Conservation (phyloP, 371 early-diverging fungal species). For the Mucor circinelloides region DNA sequence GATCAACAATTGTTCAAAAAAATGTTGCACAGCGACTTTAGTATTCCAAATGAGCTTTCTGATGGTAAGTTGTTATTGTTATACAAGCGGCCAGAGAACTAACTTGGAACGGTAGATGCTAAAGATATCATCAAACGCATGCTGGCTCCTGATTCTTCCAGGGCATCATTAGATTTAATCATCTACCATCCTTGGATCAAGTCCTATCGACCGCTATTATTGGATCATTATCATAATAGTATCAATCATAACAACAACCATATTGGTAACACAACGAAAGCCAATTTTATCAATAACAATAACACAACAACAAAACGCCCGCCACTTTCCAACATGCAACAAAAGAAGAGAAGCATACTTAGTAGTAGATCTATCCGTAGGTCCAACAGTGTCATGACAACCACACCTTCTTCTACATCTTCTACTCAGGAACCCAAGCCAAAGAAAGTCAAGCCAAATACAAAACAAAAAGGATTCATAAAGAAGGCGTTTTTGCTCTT, state of each 20-base stretch:
- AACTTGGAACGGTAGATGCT: constrained; percentile 27
- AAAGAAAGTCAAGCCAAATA: not conserved
- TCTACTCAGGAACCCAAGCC: not conserved
- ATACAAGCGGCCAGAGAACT: not conserved
- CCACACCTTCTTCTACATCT: not conserved
- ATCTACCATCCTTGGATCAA: constrained; percentile 48
- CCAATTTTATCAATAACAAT: not conserved
- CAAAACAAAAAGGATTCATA: constrained; percentile 1
- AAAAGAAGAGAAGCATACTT: not conserved
- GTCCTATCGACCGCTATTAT: constrained; percentile 18
- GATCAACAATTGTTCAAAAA: constrained; percentile 41
- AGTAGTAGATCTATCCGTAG: not conserved
- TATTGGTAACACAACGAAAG: constrained; percentile 5
- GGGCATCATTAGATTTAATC: constrained; percentile 47
- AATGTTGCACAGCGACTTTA: constrained; percentile 41
- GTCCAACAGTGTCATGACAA: not conserved
- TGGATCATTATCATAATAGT: constrained; percentile 2
- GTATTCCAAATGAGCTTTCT: constrained; percentile 39
- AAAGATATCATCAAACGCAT: constrained; percentile 45
- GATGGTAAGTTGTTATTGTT: constrained; percentile 30
- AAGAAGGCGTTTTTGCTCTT: constrained; percentile 12
- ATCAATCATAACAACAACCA: not conserved
- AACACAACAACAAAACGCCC: not conserved
- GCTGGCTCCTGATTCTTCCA: constrained; percentile 38
- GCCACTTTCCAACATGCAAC: not conserved